These are phyloP conservation scores for Candida tropicalis DNA, from an alignment of 1,139 yeast genomes.

Conservation along the genomic window DNA sequence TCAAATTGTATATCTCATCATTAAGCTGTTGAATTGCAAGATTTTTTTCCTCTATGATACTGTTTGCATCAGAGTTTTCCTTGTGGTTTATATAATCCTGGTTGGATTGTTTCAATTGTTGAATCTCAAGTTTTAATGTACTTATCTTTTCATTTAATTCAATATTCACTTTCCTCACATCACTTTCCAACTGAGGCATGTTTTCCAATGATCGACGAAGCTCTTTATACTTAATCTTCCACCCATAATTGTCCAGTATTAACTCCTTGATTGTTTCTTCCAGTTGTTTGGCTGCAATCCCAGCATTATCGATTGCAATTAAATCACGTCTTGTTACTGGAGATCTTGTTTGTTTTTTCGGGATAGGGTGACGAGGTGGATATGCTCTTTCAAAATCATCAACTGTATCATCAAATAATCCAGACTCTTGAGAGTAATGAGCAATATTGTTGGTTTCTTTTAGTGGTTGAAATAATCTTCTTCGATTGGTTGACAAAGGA, in stretches of 20 bases:
- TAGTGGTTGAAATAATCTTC: conserved; percentile 15
- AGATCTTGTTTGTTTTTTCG: conserved; percentile 1
- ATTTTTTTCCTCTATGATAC: conserved; percentile 1
- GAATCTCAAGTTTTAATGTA: conserved; percentile 7
- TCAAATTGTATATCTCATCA: conserved; percentile 4
- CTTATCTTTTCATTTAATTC: conserved; percentile 12
- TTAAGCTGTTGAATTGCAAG: conserved; percentile 6
- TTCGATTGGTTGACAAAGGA: conserved; percentile 5
- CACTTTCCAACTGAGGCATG: conserved; percentile 13
- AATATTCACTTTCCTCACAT: conserved; percentile 12
- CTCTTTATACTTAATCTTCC: conserved; percentile 16
- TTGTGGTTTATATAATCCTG: conserved; percentile 4
- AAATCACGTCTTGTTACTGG: conserved; percentile 6
- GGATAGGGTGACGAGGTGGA: conserved; percentile 8
- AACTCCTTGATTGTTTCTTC: conserved; percentile 15
- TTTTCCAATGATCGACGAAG: conserved; percentile 13
- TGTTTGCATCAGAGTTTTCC: conserved; percentile 2
- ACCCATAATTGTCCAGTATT: conserved; percentile 14
- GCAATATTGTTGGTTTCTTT: conserved; percentile 10
- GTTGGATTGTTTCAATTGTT: conserved; percentile 7
- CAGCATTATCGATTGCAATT: conserved; percentile 11
- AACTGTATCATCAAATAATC: conserved; percentile 15
- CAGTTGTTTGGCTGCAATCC: conserved; percentile 15
- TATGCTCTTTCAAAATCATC: conserved; percentile 13
- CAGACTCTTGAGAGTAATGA: conserved; percentile 6